These are phyloP conservation scores for Phialophora chinensis DNA, from an alignment of 2,329 filamentous ascomycete species.

Conservation along the genomic window DNA sequence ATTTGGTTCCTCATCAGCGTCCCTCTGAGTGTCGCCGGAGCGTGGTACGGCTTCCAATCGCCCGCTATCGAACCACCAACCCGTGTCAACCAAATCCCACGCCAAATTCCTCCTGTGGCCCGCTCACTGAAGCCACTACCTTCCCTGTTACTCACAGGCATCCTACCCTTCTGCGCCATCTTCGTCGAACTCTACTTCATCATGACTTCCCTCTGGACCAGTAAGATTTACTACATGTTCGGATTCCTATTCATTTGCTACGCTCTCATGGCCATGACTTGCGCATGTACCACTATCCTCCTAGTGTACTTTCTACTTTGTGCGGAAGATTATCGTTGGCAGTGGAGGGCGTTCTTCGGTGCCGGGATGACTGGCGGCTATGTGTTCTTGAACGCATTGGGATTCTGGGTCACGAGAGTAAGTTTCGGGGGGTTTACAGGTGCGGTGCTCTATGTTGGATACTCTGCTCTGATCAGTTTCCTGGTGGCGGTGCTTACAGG, in stretches of 20 bases:
- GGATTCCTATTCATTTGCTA: conserved; percentile 98
- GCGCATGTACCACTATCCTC: conserved; percentile 86
- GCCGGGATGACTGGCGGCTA: conserved; percentile 90
- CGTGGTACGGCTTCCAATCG: conserved; percentile 89
- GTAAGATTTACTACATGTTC: conserved; percentile 99
- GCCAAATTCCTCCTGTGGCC: conserved; percentile 85
- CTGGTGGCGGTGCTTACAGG: conserved; percentile 93
- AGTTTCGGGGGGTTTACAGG: conserved; percentile 84
- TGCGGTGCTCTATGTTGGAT: conserved; percentile 89
- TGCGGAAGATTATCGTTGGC: conserved; percentile 98
- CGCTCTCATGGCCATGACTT: conserved; percentile 94
- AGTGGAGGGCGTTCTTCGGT: conserved; percentile 92
- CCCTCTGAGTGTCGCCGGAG: conserved; percentile 85
- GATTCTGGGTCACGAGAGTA: conserved; percentile 89
- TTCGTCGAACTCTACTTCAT: conserved; percentile 99
- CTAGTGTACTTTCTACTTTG: conserved; percentile 97
- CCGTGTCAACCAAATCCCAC: conserved; percentile 95
- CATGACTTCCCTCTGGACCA: conserved; percentile 99
- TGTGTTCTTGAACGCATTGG: conserved; percentile 86
- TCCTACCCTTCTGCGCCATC: conserved; percentile 93
- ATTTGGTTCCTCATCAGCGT: conserved; percentile 99
- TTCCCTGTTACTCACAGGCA: conserved; percentile 87
- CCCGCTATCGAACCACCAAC: conserved; percentile 76
- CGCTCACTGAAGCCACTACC: conserved; percentile 86
- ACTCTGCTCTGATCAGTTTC: conserved; percentile 86